These are phyloP conservation scores for Neurospora terricola DNA, from an alignment of 495 filamentous ascomycete genomes.

Conservation along the genomic window DNA sequence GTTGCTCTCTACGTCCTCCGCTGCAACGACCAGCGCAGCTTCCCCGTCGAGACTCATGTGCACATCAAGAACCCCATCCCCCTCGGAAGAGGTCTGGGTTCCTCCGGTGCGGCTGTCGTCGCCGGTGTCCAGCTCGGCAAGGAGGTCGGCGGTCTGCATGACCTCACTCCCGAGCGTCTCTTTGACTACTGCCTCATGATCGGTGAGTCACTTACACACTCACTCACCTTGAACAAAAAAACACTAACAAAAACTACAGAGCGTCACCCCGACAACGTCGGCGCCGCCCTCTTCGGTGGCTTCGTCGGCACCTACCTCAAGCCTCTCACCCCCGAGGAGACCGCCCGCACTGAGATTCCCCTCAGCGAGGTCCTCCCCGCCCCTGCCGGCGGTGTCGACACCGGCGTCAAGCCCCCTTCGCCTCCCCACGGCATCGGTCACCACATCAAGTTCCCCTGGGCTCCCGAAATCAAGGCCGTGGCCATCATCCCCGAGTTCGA, in stretches of 20 bases:
- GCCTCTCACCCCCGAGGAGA: conserved; percentile 76
- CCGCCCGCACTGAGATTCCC: conserved; percentile 83
- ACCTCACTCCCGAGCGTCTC: conserved; percentile 69
- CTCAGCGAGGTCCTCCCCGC: conserved; percentile 83
- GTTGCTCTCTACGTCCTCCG: conserved; percentile 86
- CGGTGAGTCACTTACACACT: conserved; percentile 30
- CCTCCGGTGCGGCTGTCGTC: conserved; percentile 88
- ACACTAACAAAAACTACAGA: conserved; percentile 39
- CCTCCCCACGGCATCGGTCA: conserved; percentile 88
- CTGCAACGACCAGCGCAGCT: conserved; percentile 73
- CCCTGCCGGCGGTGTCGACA: conserved; percentile 80
- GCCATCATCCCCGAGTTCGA: conserved; percentile 93
- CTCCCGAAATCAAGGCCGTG: conserved; percentile 85
- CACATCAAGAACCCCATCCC: conserved; percentile 93
- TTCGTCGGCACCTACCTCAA: conserved; percentile 94
- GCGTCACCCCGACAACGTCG: conserved; percentile 94
- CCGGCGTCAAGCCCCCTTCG: conserved; percentile 68
- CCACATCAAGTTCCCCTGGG: conserved; percentile 86
- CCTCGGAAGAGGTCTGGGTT: conserved; percentile 79
- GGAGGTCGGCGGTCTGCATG: conserved; percentile 68
- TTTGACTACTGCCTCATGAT: conserved; percentile 96
- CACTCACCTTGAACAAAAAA: background rate
- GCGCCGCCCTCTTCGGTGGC: conserved; percentile 88
- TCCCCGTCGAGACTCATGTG: conserved; percentile 77
- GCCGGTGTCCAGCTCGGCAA: conserved; percentile 88